These are phyloP conservation scores for Solanum hybrid DNA, from an alignment of 305 asterid genomes.

Conservation along the genomic window DNA sequence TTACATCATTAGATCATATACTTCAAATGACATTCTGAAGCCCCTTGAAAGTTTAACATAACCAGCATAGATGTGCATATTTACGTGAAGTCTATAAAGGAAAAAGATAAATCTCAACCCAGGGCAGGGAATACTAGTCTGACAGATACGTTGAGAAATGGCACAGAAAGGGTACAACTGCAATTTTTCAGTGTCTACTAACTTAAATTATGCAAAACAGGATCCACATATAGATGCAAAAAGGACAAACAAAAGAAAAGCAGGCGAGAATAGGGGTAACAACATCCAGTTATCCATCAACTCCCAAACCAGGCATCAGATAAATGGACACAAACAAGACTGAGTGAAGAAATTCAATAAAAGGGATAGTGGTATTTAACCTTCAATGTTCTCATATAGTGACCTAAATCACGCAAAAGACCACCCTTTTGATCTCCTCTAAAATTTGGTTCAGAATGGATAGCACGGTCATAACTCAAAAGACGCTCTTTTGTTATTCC, in stretches of 20 bases:
- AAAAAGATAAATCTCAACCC: not conserved
- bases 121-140: not conserved
- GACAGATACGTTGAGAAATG: not conserved
- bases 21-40: not conserved
- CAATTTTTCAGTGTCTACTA: not conserved
- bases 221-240: not conserved
- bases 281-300: not conserved
- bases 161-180: not conserved
- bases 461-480: conserved; percentile 95
- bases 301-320: not conserved
- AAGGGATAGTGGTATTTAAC: conserved; percentile 26
- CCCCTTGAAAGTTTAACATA: not conserved
- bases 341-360: not conserved
- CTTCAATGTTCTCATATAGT: conserved; percentile 92
- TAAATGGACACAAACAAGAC: not conserved
- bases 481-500: conserved; percentile 97
- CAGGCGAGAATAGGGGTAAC: not conserved
- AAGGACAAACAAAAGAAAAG: not conserved
- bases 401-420: conserved; percentile 85
- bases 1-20: not conserved
- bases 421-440: conserved; percentile 79
- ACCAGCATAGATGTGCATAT: not conserved
- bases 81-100: not conserved
- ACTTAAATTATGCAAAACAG: not conserved
- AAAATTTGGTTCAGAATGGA: conserved; percentile 82